Percentiles rank a stretch among this genome's conserved stretches.
Evolutionary conservation across 176 grass and related monocot species (phyloP).

Genomic region (Luzula sylvatica): DNA sequence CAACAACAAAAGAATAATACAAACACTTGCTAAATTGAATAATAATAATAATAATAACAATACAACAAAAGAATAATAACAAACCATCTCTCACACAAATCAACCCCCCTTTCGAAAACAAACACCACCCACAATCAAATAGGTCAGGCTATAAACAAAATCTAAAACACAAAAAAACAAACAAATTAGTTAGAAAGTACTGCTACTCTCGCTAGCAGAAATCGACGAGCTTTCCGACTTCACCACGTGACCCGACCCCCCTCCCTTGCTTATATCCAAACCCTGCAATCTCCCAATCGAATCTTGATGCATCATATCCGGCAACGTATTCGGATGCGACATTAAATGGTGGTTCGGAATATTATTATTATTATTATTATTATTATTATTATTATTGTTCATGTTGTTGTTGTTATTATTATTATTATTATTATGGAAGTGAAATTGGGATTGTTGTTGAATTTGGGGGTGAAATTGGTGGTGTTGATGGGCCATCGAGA

Average conservation of each 20-base stretch:
- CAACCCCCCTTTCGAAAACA: conserved; percentile 6
- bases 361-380: conserved; percentile 7
- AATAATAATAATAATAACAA: too few species aligned
- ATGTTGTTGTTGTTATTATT: conserved; percentile 11
- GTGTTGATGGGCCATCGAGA: conserved; percentile 26
- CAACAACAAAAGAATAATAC: conserved; percentile 42
- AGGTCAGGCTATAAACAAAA: conserved; percentile 51
- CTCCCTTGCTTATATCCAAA: conserved; percentile 73
- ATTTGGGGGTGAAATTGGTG: conserved; percentile 18
- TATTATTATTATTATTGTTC: too few species aligned
- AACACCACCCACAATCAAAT: too few species aligned
- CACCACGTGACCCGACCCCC: conserved; percentile 41
- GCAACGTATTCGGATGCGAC: conserved; percentile 41
- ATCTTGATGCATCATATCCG: conserved; percentile 78
- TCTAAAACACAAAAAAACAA: conserved; percentile 26
- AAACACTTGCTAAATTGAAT: conserved; percentile 34
- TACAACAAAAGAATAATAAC: conserved; percentile 55
- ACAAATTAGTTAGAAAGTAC: conserved; percentile 44
- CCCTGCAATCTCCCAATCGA: conserved; percentile 53
- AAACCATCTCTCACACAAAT: neutral
- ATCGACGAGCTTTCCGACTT: conserved; percentile 82
- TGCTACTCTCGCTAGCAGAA: conserved; percentile 78
- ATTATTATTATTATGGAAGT: conserved; percentile 31
- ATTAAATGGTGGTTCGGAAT: conserved; percentile 46
- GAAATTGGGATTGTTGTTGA: conserved; percentile 46